phyloP scores from a whole-genome alignment of 164 flowering plant genomes.

The Vitis amurensis region DNA sequence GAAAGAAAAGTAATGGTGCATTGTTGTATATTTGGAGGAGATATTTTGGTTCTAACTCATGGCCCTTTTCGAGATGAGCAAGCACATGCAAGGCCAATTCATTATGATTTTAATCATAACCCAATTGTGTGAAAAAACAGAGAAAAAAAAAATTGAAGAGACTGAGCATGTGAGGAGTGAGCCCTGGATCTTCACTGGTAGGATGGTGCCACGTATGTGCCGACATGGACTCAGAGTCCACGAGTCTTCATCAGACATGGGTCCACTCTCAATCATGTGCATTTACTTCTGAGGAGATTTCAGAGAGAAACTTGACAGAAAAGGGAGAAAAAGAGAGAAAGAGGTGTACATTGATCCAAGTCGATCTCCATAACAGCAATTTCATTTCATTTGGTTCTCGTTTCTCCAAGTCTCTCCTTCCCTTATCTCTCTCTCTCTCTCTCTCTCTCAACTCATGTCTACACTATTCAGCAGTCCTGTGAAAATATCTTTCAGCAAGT shows the following conservation, averaged over 20 bases:
- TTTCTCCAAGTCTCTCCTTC: slow-evolving; percentile 29
- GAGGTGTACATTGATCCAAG: slow-evolving; percentile 8
- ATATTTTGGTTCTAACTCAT: too few relatives aligned
- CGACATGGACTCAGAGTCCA: slow-evolving; percentile 15
- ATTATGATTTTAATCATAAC: too few relatives aligned
- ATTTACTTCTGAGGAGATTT: slow-evolving; percentile 2
- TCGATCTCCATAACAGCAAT: not conserved
- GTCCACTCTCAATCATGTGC: slow-evolving; percentile 17
- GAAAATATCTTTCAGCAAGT: slow-evolving; percentile 19
- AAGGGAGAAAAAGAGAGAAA: not conserved
- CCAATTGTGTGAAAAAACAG: too few relatives aligned
- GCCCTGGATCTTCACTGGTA: too few relatives aligned
- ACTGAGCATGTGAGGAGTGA: slow-evolving; percentile 7
- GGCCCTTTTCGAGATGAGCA: too few relatives aligned
- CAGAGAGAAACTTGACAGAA: not conserved
- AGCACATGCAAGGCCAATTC: too few relatives aligned
- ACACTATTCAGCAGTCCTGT: not conserved
- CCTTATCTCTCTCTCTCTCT: slow-evolving; percentile 8
- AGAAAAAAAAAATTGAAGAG: not conserved
- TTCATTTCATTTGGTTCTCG: slow-evolving; percentile 24
- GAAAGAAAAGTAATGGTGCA: too few relatives aligned
- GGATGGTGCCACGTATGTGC: slow-evolving; percentile 20
- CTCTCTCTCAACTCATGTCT: not conserved
- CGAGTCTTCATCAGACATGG: slow-evolving; percentile 2
- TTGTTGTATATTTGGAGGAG: too few relatives aligned